Percentiles rank a stretch among this genome's conserved stretches.
Evolutionary conservation across 257 asterid genomes (phyloP).

Genomic region (Echites panduratus): DNA sequence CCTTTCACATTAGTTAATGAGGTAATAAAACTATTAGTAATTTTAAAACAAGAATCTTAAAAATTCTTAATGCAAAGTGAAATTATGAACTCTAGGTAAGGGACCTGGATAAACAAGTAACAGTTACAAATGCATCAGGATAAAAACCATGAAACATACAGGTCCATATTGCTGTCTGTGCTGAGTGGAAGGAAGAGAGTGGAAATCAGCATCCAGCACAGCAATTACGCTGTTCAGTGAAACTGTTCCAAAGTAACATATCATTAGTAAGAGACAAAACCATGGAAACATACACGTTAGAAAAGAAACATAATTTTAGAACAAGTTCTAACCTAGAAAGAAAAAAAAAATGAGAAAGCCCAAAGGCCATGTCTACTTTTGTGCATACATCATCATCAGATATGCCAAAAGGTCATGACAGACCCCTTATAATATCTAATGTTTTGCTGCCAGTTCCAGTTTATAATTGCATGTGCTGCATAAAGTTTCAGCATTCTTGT

Average conservation of each 20-base stretch:
- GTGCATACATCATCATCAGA: neutral
- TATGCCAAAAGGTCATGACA: neutral
- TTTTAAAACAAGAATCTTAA: neutral
- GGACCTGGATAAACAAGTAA: neutral
- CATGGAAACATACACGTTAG: neutral
- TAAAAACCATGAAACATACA: conserved; percentile 40
- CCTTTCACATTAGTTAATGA: too few species aligned
- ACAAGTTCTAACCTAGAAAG: neutral
- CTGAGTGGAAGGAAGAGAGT: conserved; percentile 92
- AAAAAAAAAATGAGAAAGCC: neutral
- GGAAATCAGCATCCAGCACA: conserved; percentile 93
- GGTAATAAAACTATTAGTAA: too few species aligned
- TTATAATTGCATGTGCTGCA: neutral
- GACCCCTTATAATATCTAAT: neutral
- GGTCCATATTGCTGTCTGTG: conserved; percentile 99
- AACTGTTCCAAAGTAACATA: conserved; percentile 41
- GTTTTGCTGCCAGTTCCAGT: neutral
- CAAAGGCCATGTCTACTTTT: neutral
- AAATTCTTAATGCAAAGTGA: conserved; percentile 3
- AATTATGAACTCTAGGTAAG: neutral
- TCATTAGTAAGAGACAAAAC: conserved; percentile 24
- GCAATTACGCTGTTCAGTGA: conserved; percentile 95
- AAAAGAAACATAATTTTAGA: neutral
- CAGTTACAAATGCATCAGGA: neutral
- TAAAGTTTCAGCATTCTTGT: neutral